Conservation (phyloP, 2,329 filamentous ascomycete species). For the Trichoderma cornu-damae region DNA sequence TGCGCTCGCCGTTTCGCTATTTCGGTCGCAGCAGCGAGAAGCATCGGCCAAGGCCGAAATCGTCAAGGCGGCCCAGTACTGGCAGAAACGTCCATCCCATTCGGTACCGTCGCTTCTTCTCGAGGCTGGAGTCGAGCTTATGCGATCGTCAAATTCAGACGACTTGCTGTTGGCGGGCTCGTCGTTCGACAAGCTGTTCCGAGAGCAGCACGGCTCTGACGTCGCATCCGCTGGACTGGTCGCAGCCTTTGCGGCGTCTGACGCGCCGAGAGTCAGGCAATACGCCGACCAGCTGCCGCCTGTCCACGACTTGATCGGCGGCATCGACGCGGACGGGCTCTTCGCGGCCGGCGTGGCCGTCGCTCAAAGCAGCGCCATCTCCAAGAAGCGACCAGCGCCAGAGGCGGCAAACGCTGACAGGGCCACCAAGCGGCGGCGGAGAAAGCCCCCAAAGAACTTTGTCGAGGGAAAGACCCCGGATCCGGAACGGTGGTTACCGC, state of each 20-base stretch:
- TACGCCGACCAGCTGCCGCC: conserved; percentile 55
- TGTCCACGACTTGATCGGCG: conserved; percentile 55
- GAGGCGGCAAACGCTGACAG: conserved; percentile 34
- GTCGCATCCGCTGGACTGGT: conserved; percentile 77
- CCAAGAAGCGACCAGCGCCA: conserved; percentile 47
- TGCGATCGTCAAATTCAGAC: conserved; percentile 64
- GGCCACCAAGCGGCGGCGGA: conserved; percentile 52
- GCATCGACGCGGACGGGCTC: conserved; percentile 57
- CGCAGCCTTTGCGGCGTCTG: conserved; percentile 65
- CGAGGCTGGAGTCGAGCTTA: conserved; percentile 75
- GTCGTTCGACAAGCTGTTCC: conserved; percentile 70
- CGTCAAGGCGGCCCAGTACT: conserved; percentile 73
- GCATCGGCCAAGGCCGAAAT: conserved; percentile 67
- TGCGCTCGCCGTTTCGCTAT: conserved; percentile 72
- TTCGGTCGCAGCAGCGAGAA: conserved; percentile 69
- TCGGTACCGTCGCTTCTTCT: conserved; percentile 62
- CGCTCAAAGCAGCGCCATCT: conserved; percentile 33
- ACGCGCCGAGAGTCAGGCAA: conserved; percentile 51
- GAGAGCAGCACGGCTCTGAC: conserved; percentile 60
- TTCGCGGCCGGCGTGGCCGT: conserved; percentile 59
- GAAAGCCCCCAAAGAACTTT: conserved; percentile 65
- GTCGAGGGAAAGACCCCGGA: conserved; percentile 77
- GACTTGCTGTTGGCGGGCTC: conserved; percentile 67
- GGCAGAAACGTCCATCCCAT: conserved; percentile 55
- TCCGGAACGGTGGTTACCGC: conserved; percentile 86